Evolutionary conservation across 495 filamentous ascomycete species (phyloP), one percentile per base, ranked within the genome.

Genomic region (Penicillium nucicola): DNA sequence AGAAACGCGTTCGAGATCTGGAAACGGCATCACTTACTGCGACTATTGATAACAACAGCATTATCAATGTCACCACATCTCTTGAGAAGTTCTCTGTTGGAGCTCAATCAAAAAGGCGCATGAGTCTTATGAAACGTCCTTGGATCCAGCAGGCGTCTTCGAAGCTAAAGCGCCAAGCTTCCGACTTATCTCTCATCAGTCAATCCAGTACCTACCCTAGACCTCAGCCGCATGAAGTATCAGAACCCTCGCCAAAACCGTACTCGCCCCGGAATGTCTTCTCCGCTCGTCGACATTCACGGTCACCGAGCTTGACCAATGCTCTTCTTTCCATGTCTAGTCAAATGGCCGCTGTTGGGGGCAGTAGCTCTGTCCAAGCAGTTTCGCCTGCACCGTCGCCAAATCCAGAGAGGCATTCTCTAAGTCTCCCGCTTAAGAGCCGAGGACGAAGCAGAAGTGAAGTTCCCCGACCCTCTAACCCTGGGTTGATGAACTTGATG

Each of bases 391-490:
- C 64, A 25, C 64, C 55, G 20, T 66, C 68, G 1, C 71, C 69
- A 19, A 86, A 79, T 60, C 65, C 73, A 35, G 75, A 80, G 13
- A 61, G 75, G 1, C 76, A 73, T 28, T 77, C 83, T 12, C 79
- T 80, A 32, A 66, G 68, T 40, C 57, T 82, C 28, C 75, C 77
- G 42, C 60, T 75, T 9, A 74, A 85, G 40, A 78, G 71, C 37
- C 84, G 90, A 33, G 72, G 69, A 5, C 77, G 90, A 60, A 92
- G 88, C 71, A 85, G 79, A 61, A 93, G 89, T 53, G 91, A 96
- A 47, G 55, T 90, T 22, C 73, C 81, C 4, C 77, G 69, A 48
- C 64, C 71, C 12, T 61, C 71, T 22, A 62, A 54, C 22, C 69
- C 67, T 9, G 75, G 73, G 5, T 48, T 79, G 14, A 55, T 72